Base-by-base conservation (phyloP, 1,284 basidiomycete species). In the Agroathelia rolfsii region DNA sequence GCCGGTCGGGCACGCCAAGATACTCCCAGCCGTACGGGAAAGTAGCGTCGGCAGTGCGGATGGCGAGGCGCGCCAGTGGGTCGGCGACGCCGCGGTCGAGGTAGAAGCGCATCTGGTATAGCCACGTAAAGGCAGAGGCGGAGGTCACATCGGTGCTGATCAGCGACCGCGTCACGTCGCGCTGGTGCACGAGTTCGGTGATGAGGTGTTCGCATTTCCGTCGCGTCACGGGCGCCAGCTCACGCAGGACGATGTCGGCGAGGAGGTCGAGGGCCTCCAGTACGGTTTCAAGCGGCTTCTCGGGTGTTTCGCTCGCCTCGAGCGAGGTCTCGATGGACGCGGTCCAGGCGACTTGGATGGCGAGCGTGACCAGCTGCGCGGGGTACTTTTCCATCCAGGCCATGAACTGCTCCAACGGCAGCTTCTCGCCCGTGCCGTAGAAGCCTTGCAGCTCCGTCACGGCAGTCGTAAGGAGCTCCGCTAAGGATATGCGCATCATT, bases 11-110 rank as follows among this genome's bases (percentile, higher is more conserved):
- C 10, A 97, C 90, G 36, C 95, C 95, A 8, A 98, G 73, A 53
- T 98, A 98, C 57, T 99, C 95, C 84, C 89, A 99, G 11, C 96
- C 96, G 51, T 98, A 98, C 1, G 87, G 81, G 73, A 98, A 97
- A 2, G 72, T 68, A 3, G 94, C 92, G 55, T 96, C 86, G 11
- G 95, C 94, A 47, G 88, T 86, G 38, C 75, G 77, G 41, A 96
- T 83, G 6, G 69, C 62, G 11, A 96, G 66, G 16, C 88, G 67
- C 16, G 92, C 76, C 24, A 95, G 64, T 1, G 90, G 83, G 44
- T 86, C 81, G 23, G 80, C 72, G 9, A 72, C 52, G 0, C 59
- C 53, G 10, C 67, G 64, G 48, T 95, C 80, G 28, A 95, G 70
- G 55, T 98, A 97, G 66, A 93, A 99, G 6, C 95, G 86, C 94